phyloP scores from a whole-genome alignment of 768 basidiomycete species.

The Russula earlei region DNA sequence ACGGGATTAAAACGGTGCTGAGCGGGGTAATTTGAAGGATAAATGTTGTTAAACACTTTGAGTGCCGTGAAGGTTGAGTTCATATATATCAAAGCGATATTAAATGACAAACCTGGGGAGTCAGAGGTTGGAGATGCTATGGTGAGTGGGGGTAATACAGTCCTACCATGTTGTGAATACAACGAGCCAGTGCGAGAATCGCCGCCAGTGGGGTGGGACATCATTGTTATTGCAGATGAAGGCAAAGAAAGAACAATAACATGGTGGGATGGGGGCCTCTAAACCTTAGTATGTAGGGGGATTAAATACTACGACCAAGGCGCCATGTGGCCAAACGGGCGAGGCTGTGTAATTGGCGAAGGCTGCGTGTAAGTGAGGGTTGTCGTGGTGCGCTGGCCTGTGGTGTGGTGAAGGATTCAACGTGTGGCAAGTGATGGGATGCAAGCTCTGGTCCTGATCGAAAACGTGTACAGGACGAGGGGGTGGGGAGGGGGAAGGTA shows the following conservation, averaged over 20 bases:
- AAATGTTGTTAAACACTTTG: conserved; percentile 7
- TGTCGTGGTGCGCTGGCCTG: conserved; percentile 3
- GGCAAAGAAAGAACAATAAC: conserved; percentile 16
- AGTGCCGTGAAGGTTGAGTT: conserved; percentile 10
- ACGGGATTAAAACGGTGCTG: conserved; percentile 13
- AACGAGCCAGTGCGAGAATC: conserved; percentile 19
- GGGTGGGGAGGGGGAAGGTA: background rate
- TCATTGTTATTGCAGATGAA: conserved; percentile 19
- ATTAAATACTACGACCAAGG: conserved; percentile 8
- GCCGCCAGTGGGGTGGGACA: conserved; percentile 1
- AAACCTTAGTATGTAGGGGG: no score
- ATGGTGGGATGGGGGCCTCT: conserved; percentile 9
- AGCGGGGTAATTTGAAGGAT: background rate
- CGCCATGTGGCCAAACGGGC: background rate
- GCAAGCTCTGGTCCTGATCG: conserved; percentile 4
- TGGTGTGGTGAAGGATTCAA: conserved; percentile 16
- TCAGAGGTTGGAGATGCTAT: conserved; percentile 16
- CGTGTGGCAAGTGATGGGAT: conserved; percentile 6
- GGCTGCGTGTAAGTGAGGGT: conserved; percentile 2
- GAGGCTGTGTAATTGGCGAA: no score
- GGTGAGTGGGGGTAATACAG: conserved; percentile 19
- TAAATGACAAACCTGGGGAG: conserved; percentile 18
- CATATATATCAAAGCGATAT: conserved; percentile 8
- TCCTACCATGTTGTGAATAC: conserved; percentile 19
- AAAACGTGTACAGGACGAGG: conserved; percentile 9